Evolutionary conservation across 352 stramenopile species (phyloP), one percentile per base, ranked within the genome.

Genomic region (Phytopythium aichiense): DNA sequence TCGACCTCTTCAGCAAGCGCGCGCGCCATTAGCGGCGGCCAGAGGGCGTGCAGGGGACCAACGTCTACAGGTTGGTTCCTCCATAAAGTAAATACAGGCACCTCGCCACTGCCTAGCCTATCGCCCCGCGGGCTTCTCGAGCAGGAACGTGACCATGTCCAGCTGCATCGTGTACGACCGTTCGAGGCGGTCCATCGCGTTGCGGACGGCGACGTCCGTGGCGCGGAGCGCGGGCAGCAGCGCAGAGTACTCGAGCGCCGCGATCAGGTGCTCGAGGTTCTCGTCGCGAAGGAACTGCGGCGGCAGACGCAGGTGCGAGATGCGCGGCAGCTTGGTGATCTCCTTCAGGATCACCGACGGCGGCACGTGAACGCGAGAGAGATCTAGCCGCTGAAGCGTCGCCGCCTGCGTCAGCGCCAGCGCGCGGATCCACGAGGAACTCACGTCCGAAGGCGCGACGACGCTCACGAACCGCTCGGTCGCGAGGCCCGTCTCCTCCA

Each of bases 1-100:
- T 92, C 46, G 79, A 94, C 33, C 79, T 96, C 40, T 94, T 96
- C 45, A 77, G 71, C 49, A 93, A 90, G 55, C 73, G 73, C 22
- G 72, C 79, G 30, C 77, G 73, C 38, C 84, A 84, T 57, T 88
- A 73, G 31, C n/a, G 7, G 48, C 11, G 22, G 46, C 33, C 11
- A n/a, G 18, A 2, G 7, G 42, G 5, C 7, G 22, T 11, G 45
- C n/a, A 23, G 9, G 45, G 11, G 16, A n/a, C 13, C 45, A n/a
- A 20, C 23, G 22, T 13, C 3, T n/a, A 0, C 25, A 20, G 30
- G 46, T 11, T n/a, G 20, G 15, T 38, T 49, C 9, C 22, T 53
- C 28, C 35, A 37, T 51, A n/a, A 51, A 49, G 38, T 37, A 37
- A 61, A 45, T 42, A 51, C n/a, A 50, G 43, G 40, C 55, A 55